These are phyloP conservation scores for Dothidotthia symphoricarpi DNA, from an alignment of 2,329 filamentous ascomycete genomes.

Conservation along the genomic window DNA sequence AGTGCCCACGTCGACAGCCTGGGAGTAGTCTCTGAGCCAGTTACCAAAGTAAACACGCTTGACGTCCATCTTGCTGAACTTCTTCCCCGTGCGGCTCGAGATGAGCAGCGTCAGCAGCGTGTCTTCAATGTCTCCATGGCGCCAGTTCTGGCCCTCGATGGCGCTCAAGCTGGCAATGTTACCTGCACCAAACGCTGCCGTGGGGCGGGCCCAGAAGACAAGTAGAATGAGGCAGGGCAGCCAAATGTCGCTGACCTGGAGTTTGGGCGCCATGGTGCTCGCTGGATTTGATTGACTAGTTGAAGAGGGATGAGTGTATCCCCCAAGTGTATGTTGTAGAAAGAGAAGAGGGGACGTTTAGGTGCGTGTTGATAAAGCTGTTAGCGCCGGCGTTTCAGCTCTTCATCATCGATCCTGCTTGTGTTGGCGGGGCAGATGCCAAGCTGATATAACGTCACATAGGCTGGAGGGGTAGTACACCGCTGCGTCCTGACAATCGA, in stretches of 20 bases:
- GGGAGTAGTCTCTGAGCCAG: slow-evolving; percentile 91
- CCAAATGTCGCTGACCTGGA: slow-evolving; percentile 36
- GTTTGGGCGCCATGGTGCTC: slow-evolving; percentile 27
- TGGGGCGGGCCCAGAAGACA: slow-evolving; percentile 67
- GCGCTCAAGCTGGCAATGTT: slow-evolving; percentile 81
- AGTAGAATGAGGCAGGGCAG: slow-evolving; percentile 49
- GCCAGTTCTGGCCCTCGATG: slow-evolving; percentile 77
- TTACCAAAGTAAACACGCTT: slow-evolving; percentile 94
- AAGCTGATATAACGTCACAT: too few species aligned
- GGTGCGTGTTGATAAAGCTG: too few species aligned
- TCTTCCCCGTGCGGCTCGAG: slow-evolving; percentile 66
- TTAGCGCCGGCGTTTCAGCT: too few species aligned
- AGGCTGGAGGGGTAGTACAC: too few species aligned
- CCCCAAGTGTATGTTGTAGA: too few species aligned
- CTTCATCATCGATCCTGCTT: too few species aligned
- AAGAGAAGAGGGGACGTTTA: too few species aligned
- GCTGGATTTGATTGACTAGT: background rate
- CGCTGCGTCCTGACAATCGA: too few species aligned
- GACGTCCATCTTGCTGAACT: slow-evolving; percentile 84
- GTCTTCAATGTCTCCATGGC: slow-evolving; percentile 78
- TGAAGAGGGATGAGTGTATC: background rate
- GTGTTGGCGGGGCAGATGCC: too few species aligned
- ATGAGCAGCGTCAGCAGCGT: slow-evolving; percentile 72
- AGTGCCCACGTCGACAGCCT: slow-evolving; percentile 89
- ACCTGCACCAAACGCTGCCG: slow-evolving; percentile 79